A percentile compares a stretch with the other conserved stretches of the same genome.
Evolutionary conservation across 306 rosid species (phyloP).

Genomic region (Corylus avellana): DNA sequence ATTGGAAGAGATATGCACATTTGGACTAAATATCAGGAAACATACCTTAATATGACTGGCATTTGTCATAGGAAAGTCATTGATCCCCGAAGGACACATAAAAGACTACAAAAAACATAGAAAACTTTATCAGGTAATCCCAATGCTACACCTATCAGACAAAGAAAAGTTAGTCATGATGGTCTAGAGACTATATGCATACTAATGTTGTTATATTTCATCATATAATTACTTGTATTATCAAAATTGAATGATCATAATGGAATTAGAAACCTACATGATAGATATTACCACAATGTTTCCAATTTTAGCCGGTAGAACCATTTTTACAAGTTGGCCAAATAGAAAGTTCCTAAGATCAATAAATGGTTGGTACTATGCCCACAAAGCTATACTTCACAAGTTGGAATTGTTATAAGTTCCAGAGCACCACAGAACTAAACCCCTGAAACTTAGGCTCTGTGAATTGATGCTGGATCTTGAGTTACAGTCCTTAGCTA

Average conservation of each 20-base stretch:
- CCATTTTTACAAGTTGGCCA: slow-evolving; percentile 13
- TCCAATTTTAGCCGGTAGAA: background rate
- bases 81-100: slow-evolving; percentile 96
- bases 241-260: background rate
- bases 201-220: background rate
- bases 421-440: background rate
- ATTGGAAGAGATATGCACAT: background rate
- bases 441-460: background rate
- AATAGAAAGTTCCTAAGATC: background rate
- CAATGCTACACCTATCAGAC: background rate
- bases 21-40: background rate
- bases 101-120: slow-evolving; percentile 64
- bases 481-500: background rate
- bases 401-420: background rate
- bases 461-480: background rate
- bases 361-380: background rate
- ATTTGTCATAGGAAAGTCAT: slow-evolving; percentile 90
- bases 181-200: background rate
- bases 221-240: background rate
- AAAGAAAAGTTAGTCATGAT: background rate
- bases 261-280: background rate
- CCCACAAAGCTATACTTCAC: background rate
- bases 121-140: slow-evolving; percentile 17
- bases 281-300: background rate
- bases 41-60: slow-evolving; percentile 80